Evolutionary conservation across 164 flowering plant species (phyloP).

Genomic region (Kalanchoe fedtschenkoi): DNA sequence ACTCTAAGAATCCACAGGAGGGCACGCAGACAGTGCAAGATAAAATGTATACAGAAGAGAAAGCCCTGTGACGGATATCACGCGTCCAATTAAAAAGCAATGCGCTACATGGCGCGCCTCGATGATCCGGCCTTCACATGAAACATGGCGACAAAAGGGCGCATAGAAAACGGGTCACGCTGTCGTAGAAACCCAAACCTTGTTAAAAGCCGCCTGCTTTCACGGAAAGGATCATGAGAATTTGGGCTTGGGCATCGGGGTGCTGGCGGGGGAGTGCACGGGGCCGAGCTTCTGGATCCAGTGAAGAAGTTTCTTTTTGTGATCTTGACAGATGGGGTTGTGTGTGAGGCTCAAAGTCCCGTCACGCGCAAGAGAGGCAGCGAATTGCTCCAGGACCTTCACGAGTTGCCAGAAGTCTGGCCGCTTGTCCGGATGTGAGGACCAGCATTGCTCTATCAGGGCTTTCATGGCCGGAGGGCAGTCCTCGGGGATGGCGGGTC

Average conservation of each 20-base stretch:
- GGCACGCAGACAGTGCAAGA: no score
- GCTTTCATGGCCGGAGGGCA: slow-evolving; percentile 65
- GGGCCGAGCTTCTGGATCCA: slow-evolving; percentile 74
- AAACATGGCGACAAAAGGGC: no score
- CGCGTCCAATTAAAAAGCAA: no score
- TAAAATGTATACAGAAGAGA: no score
- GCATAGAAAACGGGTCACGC: no score
- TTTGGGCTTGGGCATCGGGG: slow-evolving; percentile 38
- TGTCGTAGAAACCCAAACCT: no score
- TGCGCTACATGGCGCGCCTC: no score
- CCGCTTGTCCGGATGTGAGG: slow-evolving; percentile 46
- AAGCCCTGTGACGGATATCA: no score
- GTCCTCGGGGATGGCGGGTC: slow-evolving; percentile 55
- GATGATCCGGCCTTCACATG: no score
- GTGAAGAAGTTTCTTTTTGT: slow-evolving; percentile 62
- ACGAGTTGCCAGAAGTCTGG: slow-evolving; percentile 72
- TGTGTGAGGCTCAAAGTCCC: slow-evolving; percentile 48
- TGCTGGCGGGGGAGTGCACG: slow-evolving; percentile 16
- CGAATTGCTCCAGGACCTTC: slow-evolving; percentile 64
- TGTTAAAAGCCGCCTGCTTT: no score
- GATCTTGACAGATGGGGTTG: slow-evolving; percentile 39
- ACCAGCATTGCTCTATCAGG: slow-evolving; percentile 69
- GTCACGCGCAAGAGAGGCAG: slow-evolving; percentile 44
- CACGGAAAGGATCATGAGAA: slow-evolving; percentile 26
- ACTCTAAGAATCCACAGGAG: no score